Percentiles rank a stretch among this genome's conserved stretches.
These are phyloP conservation scores for Cyphellophora attinorum DNA, from an alignment of 2,329 filamentous ascomycete species.

Conservation along the genomic window DNA sequence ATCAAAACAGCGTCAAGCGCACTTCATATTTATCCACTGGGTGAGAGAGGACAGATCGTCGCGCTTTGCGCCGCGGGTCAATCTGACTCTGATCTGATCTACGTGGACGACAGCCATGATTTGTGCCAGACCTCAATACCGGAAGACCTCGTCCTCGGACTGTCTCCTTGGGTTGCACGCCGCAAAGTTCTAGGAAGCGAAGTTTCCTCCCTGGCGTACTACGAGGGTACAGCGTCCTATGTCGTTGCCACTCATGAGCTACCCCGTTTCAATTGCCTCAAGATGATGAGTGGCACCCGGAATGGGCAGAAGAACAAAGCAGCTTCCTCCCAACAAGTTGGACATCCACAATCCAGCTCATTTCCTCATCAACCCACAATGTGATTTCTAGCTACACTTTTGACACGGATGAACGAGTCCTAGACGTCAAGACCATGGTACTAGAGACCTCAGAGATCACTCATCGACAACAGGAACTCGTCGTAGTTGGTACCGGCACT, in stretches of 20 bases:
- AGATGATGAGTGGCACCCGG: slow-evolving; percentile 72
- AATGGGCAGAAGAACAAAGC: slow-evolving; percentile 62
- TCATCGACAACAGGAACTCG: slow-evolving; percentile 70
- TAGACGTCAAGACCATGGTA: slow-evolving; percentile 72
- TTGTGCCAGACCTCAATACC: slow-evolving; percentile 49
- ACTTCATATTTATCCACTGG: slow-evolving; percentile 65
- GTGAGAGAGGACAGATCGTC: too few relatives aligned
- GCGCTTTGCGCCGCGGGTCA: slow-evolving; percentile 50
- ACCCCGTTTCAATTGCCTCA: slow-evolving; percentile 75
- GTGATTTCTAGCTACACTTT: slow-evolving; percentile 67
- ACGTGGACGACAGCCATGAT: slow-evolving; percentile 53
- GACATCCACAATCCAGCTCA: slow-evolving; percentile 64
- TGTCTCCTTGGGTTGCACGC: slow-evolving; percentile 65
- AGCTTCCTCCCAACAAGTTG: slow-evolving; percentile 57
- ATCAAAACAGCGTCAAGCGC: slow-evolving; percentile 69
- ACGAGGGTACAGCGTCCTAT: slow-evolving; percentile 64
- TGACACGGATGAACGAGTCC: slow-evolving; percentile 64
- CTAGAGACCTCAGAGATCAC: slow-evolving; percentile 88
- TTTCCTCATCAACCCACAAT: slow-evolving; percentile 68
- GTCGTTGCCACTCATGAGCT: slow-evolving; percentile 60
- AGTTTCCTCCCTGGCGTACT: slow-evolving; percentile 65
- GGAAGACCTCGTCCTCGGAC: slow-evolving; percentile 54
- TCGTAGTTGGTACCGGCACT: slow-evolving; percentile 77
- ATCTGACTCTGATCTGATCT: slow-evolving; percentile 60
- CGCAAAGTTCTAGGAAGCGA: slow-evolving; percentile 64